These are phyloP conservation scores for Russula dissimulans DNA, from an alignment of 768 basidiomycete species.

Conservation along the genomic window DNA sequence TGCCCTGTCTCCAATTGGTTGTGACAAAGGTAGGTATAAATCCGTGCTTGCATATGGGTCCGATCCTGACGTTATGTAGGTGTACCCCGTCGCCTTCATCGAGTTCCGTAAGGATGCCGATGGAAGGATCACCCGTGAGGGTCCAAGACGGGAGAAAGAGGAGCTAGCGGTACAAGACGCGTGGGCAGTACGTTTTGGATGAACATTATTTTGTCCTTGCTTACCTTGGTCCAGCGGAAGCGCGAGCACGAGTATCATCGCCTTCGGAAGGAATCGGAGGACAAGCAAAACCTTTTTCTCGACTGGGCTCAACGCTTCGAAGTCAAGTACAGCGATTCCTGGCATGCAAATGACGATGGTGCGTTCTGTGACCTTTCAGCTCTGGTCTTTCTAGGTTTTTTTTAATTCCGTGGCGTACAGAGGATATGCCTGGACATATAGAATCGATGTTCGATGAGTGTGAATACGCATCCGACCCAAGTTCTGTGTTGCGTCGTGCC, in stretches of 20 bases:
- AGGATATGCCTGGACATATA: conserved; percentile 26
- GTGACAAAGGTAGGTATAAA: conserved; percentile 46
- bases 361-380: not conserved
- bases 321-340: conserved; percentile 43
- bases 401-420: not conserved
- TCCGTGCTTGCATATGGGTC: not conserved
- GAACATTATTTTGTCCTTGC: not conserved
- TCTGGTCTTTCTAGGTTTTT: not conserved
- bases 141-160: conserved; percentile 62
- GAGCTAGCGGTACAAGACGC: conserved; percentile 48
- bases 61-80: conserved; percentile 28
- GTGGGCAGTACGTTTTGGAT: conserved; percentile 53
- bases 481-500: conserved; percentile 7
- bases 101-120: conserved; percentile 47
- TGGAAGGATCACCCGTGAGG: conserved; percentile 42
- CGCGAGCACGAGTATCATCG: conserved; percentile 51
- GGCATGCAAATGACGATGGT: conserved; percentile 19
- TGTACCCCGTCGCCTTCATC: conserved; percentile 72
- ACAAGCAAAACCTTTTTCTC: conserved; percentile 42
- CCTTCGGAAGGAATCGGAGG: conserved; percentile 48
- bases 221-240: conserved; percentile 34
- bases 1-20: conserved; percentile 66
- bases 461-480: conserved; percentile 9
- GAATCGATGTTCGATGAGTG: conserved; percentile 24
- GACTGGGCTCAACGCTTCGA: conserved; percentile 61